A percentile compares a stretch with the other conserved stretches of the same genome.
phyloP scores from a whole-genome alignment of 106 monocot species.

The Posidonia australis region DNA sequence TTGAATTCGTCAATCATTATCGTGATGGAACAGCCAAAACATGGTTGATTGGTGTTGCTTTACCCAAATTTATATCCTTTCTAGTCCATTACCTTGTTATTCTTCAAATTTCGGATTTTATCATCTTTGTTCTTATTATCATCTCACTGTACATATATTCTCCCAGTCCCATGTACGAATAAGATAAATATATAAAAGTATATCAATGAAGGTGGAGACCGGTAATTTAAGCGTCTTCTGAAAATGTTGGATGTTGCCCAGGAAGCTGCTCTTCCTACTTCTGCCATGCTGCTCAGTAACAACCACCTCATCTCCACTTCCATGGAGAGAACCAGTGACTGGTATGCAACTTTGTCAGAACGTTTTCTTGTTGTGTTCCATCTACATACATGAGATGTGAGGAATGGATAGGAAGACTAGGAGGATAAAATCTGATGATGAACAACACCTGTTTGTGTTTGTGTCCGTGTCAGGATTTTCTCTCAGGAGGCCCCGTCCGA shows the following conservation, averaged over 20 bases:
- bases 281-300: constrained; percentile 1
- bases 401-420: too few species aligned
- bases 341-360: neutral
- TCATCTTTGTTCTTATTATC: too few species aligned
- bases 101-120: too few species aligned
- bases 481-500: constrained; percentile 70
- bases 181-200: too few species aligned
- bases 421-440: neutral
- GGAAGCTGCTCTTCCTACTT: neutral
- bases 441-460: constrained; percentile 4
- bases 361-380: neutral
- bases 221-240: neutral
- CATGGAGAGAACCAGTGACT: constrained; percentile 3
- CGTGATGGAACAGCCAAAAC: too few species aligned
- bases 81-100: too few species aligned
- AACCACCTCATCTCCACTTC: neutral
- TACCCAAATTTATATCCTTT: too few species aligned
- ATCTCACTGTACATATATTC: too few species aligned
- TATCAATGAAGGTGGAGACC: too few species aligned
- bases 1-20: too few species aligned
- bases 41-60: too few species aligned
- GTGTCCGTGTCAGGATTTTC: constrained; percentile 37
- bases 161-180: too few species aligned
- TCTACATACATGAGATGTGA: neutral
- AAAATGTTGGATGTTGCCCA: constrained; percentile 6